Evolutionary conservation across 2,329 filamentous ascomycete species (phyloP).

Genomic region (Pseudogymnoascus sp.): DNA sequence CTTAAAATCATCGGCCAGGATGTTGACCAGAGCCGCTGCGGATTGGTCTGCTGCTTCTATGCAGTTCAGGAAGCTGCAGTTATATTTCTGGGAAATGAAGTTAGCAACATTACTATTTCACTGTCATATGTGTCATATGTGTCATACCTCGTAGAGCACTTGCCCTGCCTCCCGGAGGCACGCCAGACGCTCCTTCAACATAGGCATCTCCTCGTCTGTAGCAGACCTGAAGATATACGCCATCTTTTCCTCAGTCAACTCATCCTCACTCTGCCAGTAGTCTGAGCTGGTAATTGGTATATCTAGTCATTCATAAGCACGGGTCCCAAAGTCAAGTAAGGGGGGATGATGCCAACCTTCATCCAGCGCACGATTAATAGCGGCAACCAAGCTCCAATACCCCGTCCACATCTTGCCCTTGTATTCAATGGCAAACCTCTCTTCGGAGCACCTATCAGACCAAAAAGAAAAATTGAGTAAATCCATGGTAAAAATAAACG

Average conservation of each 20-base stretch:
- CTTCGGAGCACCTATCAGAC: slow-evolving; percentile 58
- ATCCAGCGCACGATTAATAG: slow-evolving; percentile 77
- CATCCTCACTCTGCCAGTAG: slow-evolving; percentile 72
- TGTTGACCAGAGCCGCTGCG: slow-evolving; percentile 75
- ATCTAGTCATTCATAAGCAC: slow-evolving; percentile 37
- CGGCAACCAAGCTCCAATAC: slow-evolving; percentile 89
- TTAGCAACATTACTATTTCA: slow-evolving; percentile 9
- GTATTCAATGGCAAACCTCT: slow-evolving; percentile 78
- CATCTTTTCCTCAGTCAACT: slow-evolving; percentile 67
- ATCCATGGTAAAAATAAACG: slow-evolving; percentile 97
- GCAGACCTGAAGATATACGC: slow-evolving; percentile 75
- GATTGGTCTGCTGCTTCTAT: slow-evolving; percentile 68
- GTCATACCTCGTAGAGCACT: slow-evolving; percentile 64
- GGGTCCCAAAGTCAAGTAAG: background rate
- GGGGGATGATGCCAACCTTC: slow-evolving; percentile 50
- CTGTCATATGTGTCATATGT: background rate
- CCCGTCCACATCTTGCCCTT: slow-evolving; percentile 77
- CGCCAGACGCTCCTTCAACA: slow-evolving; percentile 66
- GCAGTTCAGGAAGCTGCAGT: slow-evolving; percentile 64
- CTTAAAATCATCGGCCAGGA: slow-evolving; percentile 70
- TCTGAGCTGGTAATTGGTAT: slow-evolving; percentile 82
- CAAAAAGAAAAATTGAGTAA: slow-evolving; percentile 96
- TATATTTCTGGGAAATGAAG: slow-evolving; percentile 51
- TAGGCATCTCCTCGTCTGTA: slow-evolving; percentile 77
- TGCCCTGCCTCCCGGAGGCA: slow-evolving; percentile 77